Percentiles rank a stretch among this genome's conserved stretches.
Conservation (phyloP, 1,284 basidiomycete species). For the Volvariella surrecta region DNA sequence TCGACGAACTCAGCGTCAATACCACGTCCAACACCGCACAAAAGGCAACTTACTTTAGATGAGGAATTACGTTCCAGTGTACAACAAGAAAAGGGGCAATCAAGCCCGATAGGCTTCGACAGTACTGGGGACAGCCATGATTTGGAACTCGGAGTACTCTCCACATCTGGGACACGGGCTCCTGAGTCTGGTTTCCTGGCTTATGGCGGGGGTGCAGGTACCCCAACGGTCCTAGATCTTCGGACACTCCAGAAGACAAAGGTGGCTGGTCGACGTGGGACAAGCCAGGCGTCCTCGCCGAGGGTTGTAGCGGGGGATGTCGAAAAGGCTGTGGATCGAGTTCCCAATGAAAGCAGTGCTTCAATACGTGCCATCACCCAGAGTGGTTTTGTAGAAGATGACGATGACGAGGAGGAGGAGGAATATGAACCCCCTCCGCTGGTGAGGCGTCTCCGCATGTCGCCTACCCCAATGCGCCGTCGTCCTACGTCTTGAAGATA, state of each 20-base stretch:
- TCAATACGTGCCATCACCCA: too few relatives aligned
- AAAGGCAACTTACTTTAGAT: conserved; percentile 43
- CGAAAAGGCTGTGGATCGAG: too few relatives aligned
- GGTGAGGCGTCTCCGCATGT: too few relatives aligned
- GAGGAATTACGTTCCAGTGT: conserved; percentile 42
- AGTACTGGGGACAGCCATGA: conserved; percentile 1
- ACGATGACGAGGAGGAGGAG: conserved; percentile 12
- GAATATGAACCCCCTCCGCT: conserved; percentile 14
- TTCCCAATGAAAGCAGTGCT: too few relatives aligned
- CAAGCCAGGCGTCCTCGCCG: too few relatives aligned
- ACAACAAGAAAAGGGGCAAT: conserved; percentile 3
- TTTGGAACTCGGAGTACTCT: conserved; percentile 26
- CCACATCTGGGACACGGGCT: conserved; percentile 44
- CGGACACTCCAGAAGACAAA: too few relatives aligned
- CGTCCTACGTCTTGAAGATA: too few relatives aligned
- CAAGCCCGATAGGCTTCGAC: not conserved
- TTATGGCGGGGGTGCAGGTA: conserved; percentile 61
- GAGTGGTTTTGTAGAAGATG: too few relatives aligned
- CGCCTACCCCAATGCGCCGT: too few relatives aligned
- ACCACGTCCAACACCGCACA: conserved; percentile 9
- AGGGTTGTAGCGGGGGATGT: too few relatives aligned
- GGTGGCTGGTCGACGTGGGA: too few relatives aligned
- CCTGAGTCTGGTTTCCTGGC: conserved; percentile 56
- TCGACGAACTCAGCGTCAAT: too few relatives aligned
- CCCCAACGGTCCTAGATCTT: conserved; percentile 25